Evolutionary conservation across 257 asterid species (phyloP), one percentile per base, ranked within the genome.

Genomic region (Jasminum sambac): DNA sequence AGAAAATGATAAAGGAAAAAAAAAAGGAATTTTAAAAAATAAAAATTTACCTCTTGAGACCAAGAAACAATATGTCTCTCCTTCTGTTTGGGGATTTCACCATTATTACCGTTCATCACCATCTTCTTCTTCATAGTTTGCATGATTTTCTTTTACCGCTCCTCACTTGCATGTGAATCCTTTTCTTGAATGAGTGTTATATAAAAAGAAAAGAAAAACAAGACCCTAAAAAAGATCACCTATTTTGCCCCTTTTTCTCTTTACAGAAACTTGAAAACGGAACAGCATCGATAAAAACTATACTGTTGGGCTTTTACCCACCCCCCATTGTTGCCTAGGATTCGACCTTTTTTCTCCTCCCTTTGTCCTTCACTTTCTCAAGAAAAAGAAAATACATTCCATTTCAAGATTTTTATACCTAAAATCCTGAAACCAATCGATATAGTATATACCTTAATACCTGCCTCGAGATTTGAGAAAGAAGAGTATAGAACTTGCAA

Each of bases 61-160:
- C 99, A 95, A 66, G 99, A 95, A 75, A 91, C 99, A 64, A 95
- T 95, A 85, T 87, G 99, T 71, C 98, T 90, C 62, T 89, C 95
- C 67, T 91, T 94, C 83, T 80, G 91, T 70, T 94, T 94, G 4
- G 88, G 84, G 69, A 75, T 76, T 61, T 78, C 88, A 79, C 72
- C 79, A 68, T 17, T 78, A 76, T 48, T 52, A 78, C 17, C 30
- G 24, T 34, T 71, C 30, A 52, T 30, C 36, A 52, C 4, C 36
- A 30, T 48, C 83, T 77, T 86, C 82, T 76, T 83, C 96, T 81
- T 89, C 92, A 81, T 82, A 74, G 76, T 91, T 86, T 84, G 85
- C 84, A 85, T 74, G 71, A 79, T 84, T 81, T 81, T 79, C 76
- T 71, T 76, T 74, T 52, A 23, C 42, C 83, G 64, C 71, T 77